Percentiles rank a stretch among this genome's conserved stretches.
Conservation (phyloP, 805 yeast genomes). For the Hanseniaspora singularis region DNA sequence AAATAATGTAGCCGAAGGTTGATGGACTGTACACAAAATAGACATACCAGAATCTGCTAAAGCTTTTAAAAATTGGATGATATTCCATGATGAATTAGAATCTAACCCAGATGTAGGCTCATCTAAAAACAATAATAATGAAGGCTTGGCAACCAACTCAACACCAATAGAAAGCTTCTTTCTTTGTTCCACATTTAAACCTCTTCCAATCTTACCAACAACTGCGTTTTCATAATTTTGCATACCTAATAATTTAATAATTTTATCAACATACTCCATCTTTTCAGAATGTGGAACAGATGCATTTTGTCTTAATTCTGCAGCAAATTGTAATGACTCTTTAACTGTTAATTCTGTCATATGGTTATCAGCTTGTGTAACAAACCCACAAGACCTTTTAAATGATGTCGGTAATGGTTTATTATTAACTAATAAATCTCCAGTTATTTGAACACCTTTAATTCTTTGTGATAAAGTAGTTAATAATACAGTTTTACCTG, state of each 20-base stretch:
- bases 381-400: constrained; percentile 69
- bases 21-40: constrained; percentile 64
- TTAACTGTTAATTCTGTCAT: constrained; percentile 57
- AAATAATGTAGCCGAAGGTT: constrained; percentile 60
- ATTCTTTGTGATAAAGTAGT: constrained; percentile 64
- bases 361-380: constrained; percentile 72
- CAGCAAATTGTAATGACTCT: constrained; percentile 62
- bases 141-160: constrained; percentile 58
- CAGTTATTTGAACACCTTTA: constrained; percentile 57
- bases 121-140: constrained; percentile 49
- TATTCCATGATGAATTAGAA: constrained; percentile 56
- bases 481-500: constrained; percentile 70
- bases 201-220: constrained; percentile 66
- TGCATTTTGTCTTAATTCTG: constrained; percentile 56
- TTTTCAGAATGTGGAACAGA: constrained; percentile 46
- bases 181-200: constrained; percentile 56
- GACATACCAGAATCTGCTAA: constrained; percentile 64
- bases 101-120: constrained; percentile 69
- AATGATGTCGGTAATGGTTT: constrained; percentile 46
- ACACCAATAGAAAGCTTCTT: constrained; percentile 61
- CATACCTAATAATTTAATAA: constrained; percentile 59
- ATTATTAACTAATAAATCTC: constrained; percentile 64
- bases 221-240: constrained; percentile 58
- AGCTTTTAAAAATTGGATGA: constrained; percentile 53
- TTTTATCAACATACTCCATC: constrained; percentile 54